These are phyloP conservation scores for Excoecaria agallocha DNA, from an alignment of 345 rosid species.

Conservation along the genomic window DNA sequence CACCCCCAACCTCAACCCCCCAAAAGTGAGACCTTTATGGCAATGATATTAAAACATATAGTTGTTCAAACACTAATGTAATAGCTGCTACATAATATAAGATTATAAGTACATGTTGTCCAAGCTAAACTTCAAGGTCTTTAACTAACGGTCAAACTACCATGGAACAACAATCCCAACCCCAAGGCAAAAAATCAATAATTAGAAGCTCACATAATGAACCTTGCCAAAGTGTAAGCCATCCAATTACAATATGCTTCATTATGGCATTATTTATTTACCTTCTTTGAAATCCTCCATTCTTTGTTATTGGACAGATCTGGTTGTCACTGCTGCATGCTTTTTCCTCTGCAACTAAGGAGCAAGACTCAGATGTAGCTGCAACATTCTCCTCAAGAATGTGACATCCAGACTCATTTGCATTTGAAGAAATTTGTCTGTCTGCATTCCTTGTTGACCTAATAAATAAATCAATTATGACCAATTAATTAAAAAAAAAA, in stretches of 20 bases:
- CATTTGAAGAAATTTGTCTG: conserved; percentile 34
- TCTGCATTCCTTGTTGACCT: conserved; percentile 49
- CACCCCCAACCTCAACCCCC: neutral
- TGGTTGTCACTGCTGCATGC: conserved; percentile 64
- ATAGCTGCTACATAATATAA: neutral
- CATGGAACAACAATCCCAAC: no score
- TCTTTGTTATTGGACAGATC: conserved; percentile 41
- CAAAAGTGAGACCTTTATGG: neutral
- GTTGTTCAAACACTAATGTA: neutral
- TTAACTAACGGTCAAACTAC: neutral
- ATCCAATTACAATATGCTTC: neutral
- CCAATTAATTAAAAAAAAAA: neutral
- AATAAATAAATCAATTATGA: conserved; percentile 9
- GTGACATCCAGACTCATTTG: conserved; percentile 38
- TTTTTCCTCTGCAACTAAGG: conserved; percentile 67
- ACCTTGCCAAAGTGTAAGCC: conserved; percentile 2
- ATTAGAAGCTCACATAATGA: conserved; percentile 1
- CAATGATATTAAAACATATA: neutral
- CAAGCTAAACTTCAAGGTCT: neutral
- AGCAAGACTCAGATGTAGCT: conserved; percentile 74
- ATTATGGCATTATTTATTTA: conserved; percentile 25
- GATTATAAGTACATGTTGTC: neutral
- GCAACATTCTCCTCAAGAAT: conserved; percentile 43
- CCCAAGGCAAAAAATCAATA: neutral
- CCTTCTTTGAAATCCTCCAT: conserved; percentile 53